phyloP scores from a whole-genome alignment of 139 green algal species.

The Haematococcus lacustris region DNA sequence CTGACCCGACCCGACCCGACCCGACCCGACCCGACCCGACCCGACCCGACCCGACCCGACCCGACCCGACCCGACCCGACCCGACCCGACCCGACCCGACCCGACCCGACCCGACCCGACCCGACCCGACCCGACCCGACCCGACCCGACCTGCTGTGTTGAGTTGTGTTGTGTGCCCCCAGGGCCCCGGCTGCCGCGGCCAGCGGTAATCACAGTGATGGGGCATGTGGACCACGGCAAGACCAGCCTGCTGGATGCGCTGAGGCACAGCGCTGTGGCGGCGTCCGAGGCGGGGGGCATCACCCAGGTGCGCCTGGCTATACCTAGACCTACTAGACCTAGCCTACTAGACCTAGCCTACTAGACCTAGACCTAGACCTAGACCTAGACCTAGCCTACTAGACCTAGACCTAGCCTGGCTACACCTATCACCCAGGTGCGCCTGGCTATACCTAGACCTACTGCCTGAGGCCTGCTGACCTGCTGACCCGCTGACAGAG shows the following conservation, averaged over 20 bases:
- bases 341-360: background rate
- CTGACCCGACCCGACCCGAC: background rate
- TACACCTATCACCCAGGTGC: too few relatives aligned
- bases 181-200: conserved; percentile 30
- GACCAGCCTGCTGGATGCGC: conserved; percentile 83
- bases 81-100: too few relatives aligned
- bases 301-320: conserved; percentile 61
- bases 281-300: conserved; percentile 89
- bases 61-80: background rate
- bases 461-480: too few relatives aligned
- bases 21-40: background rate
- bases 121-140: background rate
- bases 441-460: too few relatives aligned
- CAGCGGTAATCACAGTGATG: conserved; percentile 85
- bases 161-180: background rate
- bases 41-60: background rate
- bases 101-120: background rate
- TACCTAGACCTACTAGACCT: too few relatives aligned
- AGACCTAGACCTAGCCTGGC: background rate
- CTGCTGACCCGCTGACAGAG: too few relatives aligned
- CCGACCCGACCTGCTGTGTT: background rate
- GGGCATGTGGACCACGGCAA: conserved; percentile 96
- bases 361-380: background rate
- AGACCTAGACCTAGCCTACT: background rate
- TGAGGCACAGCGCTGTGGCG: conserved; percentile 76